Evolutionary conservation across 148 eudicot species (phyloP).

Genomic region (Spergularia bocconei): DNA sequence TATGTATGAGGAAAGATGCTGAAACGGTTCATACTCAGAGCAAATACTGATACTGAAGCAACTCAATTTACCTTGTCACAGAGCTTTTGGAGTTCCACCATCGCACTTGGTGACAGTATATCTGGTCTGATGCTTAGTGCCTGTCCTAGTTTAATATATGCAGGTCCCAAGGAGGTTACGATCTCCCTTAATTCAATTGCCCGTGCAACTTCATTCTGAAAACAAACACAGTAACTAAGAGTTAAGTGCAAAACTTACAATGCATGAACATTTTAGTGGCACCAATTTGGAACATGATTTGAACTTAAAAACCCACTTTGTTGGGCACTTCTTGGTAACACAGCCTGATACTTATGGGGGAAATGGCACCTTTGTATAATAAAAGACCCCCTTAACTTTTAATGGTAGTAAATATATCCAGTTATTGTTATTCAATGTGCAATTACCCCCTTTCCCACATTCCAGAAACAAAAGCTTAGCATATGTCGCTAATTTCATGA

Average conservation of each 20-base stretch:
- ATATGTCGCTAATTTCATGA: neutral
- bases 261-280: neutral
- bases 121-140: conserved; percentile 99
- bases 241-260: conserved; percentile 15
- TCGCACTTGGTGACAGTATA: conserved; percentile 89
- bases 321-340: neutral
- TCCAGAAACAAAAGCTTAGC: neutral
- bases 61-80: conserved; percentile 77
- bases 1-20: neutral
- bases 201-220: conserved; percentile 93
- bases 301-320: neutral
- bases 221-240: neutral
- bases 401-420: no score
- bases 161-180: conserved; percentile 98
- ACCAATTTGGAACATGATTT: neutral
- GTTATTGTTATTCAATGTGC: no score
- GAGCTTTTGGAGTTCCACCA: conserved; percentile 96
- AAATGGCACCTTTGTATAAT: no score
- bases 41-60: neutral
- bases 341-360: neutral
- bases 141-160: conserved; percentile 98
- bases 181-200: conserved; percentile 98
- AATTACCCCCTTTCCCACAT: no score
- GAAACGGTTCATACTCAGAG: neutral
- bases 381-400: no score